Evolutionary conservation across 2,329 filamentous ascomycete genomes (phyloP).

Genomic region (Metarhizium sp.): DNA sequence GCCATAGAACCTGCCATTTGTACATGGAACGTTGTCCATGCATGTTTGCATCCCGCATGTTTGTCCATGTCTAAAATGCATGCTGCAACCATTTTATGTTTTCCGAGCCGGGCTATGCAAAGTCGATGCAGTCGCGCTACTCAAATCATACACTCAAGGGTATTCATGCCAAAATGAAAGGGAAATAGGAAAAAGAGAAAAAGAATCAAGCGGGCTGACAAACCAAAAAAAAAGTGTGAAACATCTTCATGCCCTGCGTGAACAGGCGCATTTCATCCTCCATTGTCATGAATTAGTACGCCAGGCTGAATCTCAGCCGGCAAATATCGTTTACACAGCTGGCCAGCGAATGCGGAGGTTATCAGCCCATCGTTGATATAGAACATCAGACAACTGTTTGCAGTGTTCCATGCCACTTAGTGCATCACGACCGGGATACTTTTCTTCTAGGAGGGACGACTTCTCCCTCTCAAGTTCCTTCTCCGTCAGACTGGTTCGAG

Average conservation of each 20-base stretch:
- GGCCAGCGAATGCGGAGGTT: slow-evolving; percentile 67
- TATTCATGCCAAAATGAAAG: slow-evolving; percentile 6
- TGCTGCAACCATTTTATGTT: slow-evolving; percentile 4
- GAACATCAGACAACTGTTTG: slow-evolving; percentile 77
- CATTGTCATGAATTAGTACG: background rate
- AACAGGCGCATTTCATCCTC: background rate
- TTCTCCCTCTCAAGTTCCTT: slow-evolving; percentile 39
- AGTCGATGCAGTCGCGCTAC: slow-evolving; percentile 9
- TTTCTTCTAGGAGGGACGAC: slow-evolving; percentile 37
- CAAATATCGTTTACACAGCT: slow-evolving; percentile 17
- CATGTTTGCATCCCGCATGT: background rate
- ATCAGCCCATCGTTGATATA: slow-evolving; percentile 86
- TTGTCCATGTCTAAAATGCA: slow-evolving; percentile 2
- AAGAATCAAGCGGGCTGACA: background rate
- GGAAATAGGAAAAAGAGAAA: slow-evolving; percentile 2
- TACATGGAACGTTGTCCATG: slow-evolving; percentile 1
- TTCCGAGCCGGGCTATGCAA: slow-evolving; percentile 13
- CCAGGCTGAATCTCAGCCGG: background rate
- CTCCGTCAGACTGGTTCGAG: slow-evolving; percentile 27
- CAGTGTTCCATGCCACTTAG: slow-evolving; percentile 82
- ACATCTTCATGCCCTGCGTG: background rate
- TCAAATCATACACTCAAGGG: slow-evolving; percentile 10
- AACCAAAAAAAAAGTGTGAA: background rate
- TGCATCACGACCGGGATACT: slow-evolving; percentile 44
- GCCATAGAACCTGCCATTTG: slow-evolving; percentile 1